Evolutionary conservation across 2,329 filamentous ascomycete species (phyloP), one percentile per base, ranked within the genome.

Genomic region (Trichoderma oligosporum): DNA sequence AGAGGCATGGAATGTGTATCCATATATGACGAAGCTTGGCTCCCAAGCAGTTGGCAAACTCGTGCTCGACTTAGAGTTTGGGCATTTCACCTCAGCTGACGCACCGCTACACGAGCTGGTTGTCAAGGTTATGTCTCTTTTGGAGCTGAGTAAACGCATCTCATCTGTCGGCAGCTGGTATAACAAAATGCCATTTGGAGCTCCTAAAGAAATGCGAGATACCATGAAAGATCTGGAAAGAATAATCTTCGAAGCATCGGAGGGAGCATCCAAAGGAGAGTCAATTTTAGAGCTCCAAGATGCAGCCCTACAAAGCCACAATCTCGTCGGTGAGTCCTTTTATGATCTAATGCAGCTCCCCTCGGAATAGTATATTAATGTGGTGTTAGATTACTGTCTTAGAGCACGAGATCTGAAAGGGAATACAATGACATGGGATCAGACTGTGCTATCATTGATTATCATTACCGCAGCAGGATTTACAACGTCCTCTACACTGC

Each of bases 391-490:
- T 62, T 84, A 83, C 56, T 70, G 77, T 6, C 67, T 77, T 2
- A 78, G 81, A 12, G 82, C 81, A 3, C 75, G 71, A 7, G 82
- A 84, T 58, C 74, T 66, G 61, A 77, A 80, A 45, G 82, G 82
- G 31, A 73, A 82, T 55, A 79, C 81, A 59, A 68, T 84, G 1
- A 27, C 81, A 0, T 67, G 71, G 0, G 52, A 63, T 8, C 63
- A 65, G 1, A 64, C 72, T 27, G 63, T 64, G 38, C 59, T 61
- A 0, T 62, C 67, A 0, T 68, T 83, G 0, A 70, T 83, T 2
- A 79, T 84, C 3, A 75, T 76, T 7, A 80, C 77, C 0, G 82
- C 73, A 4, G 82, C 82, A 1, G 83, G 83, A 20, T 85, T 85
- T 70, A 82, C 79, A 1, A 85, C 82, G 0, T 85, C 79, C 0